Base-by-base conservation (phyloP, 1,284 basidiomycete genomes). In the Rhodotorula sp. region DNA sequence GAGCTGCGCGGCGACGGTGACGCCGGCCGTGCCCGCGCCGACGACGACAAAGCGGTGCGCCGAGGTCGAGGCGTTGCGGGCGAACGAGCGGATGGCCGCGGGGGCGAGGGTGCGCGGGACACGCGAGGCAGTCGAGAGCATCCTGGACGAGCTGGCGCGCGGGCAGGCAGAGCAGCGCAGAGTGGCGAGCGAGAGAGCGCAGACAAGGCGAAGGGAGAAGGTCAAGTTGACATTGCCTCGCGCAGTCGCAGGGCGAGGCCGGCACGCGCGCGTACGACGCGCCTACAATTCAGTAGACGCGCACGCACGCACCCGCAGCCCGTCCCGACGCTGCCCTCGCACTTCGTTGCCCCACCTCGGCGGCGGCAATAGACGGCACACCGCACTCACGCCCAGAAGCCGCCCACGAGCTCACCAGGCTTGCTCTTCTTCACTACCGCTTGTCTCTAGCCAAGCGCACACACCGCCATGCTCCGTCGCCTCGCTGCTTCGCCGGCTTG, bases 1-100 rank as follows among this genome's bases (percentile, higher is more conserved):
- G 58, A 98, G 77, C 73, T 82, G 81, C 14, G 81, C 79, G 7
- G 80, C 77, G 27, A 81, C 80, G 34, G 80, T 76, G 58, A 80
- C 77, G 46, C 82, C 82, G 10, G 80, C 82, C 1, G 82, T 78
- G 13, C 82, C 82, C 23, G 78, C 81, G 41, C 82, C 82, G 46
- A 83, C 79, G 59, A 83, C 75, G 52, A 82, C 77, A 44, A 82
- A 68, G 58, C 75, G 74, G 72, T 64, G 62, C 41, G 44, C 44
- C 50, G 41, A 9, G 44, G 64, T 55, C 55, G 54, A 27, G n/a
- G 66, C 55, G 60, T 46, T 27, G 56, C 45, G 66, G 54, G 64
- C 60, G 34, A n/a, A 34, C 10, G 62, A 17, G 54, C 62, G 66
- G 27, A 34, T 5, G 34, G 34, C 34, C 3, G 62, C 19, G n/a